Evolutionary conservation across 2,329 filamentous ascomycete species (phyloP).

Genomic region (Periglandula ipomoeae): DNA sequence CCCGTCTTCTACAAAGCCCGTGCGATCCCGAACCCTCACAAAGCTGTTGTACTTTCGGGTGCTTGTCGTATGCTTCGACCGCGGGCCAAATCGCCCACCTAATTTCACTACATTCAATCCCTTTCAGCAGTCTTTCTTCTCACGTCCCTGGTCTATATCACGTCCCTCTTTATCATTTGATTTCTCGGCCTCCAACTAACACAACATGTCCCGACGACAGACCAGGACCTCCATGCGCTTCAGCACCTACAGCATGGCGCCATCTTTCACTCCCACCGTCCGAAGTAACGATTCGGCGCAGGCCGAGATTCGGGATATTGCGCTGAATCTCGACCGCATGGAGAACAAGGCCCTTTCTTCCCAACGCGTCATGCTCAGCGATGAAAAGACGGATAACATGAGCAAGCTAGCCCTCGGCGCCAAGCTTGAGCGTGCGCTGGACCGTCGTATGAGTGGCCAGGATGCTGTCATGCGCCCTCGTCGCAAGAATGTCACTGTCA

Average conservation of each 20-base stretch:
- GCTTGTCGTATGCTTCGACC: not conserved
- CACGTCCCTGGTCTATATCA: not conserved
- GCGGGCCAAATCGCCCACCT: not conserved
- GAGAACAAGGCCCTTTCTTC: constrained; percentile 78
- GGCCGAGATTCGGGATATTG: constrained; percentile 58
- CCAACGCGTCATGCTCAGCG: constrained; percentile 63
- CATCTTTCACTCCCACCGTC: constrained; percentile 50
- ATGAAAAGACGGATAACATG: constrained; percentile 73
- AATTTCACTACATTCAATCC: not conserved
- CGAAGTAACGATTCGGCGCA: constrained; percentile 44
- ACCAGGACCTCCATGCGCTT: constrained; percentile 46
- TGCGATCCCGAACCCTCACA: not conserved
- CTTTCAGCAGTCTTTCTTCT: not conserved
- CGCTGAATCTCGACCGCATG: constrained; percentile 73
- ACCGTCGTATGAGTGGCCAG: constrained; percentile 77
- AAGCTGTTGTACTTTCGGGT: not conserved
- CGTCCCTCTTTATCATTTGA: not conserved
- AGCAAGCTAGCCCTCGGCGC: constrained; percentile 82
- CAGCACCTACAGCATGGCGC: constrained; percentile 52
- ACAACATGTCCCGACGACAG: constrained; percentile 23
- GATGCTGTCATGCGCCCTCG: constrained; percentile 73
- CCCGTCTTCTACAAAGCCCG: not conserved
- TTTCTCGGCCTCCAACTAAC: constrained; percentile 1
- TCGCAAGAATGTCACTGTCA: constrained; percentile 22
- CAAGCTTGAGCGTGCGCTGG: constrained; percentile 81